Evolutionary conservation across 495 filamentous ascomycete genomes (phyloP), one percentile per base, ranked within the genome.

Genomic region (Penicillium manginii): DNA sequence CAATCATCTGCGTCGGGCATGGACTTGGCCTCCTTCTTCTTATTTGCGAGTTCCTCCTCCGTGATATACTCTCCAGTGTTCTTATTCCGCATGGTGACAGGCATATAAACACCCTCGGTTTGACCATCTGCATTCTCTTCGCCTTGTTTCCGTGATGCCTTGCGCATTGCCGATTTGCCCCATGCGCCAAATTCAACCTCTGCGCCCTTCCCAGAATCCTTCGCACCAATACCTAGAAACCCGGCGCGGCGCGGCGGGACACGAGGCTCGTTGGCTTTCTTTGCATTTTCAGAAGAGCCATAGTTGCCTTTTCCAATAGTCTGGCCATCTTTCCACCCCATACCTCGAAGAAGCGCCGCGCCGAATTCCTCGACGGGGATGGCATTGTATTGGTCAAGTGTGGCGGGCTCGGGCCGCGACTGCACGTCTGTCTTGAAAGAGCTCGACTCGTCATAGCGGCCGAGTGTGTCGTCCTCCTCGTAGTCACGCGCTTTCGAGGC

Each of bases 321-420:
- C 57, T 93, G 85, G 1, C 93, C 93, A 57, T 97, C 91, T 65
- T 89, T 89, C 93, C 93, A 97, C 4, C 94, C 94, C 86, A 97
- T 96, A 11, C 91, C 91, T 7, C 91, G 84, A 23, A 99, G 81
- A 50, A 98, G 74, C 2, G 91, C 91, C 21, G 90, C 87, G 32
- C 93, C 94, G 64, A 98, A 99, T 57, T 96, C 91, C 58, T 97
- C 94, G 35, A 98, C 91, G 0, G 96, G 93, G 11, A 96, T 84
- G 4, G 87, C 85, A 26, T 84, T 87, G 73, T 99, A 99, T 63
- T 93, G 91, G 46, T 91, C 91, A 21, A 94, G 76, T 0, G 84
- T 88, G 2, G 92, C 86, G 15, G 85, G 74, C 21, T 91, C 88
- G 0, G 92, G 92, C 0, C 91, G 86, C n/a, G 82, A 80, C 2